Percentiles rank a stretch among this genome's conserved stretches.
These are phyloP conservation scores for Fistulina hepatica DNA, from an alignment of 1,284 basidiomycete species.

Conservation along the genomic window DNA sequence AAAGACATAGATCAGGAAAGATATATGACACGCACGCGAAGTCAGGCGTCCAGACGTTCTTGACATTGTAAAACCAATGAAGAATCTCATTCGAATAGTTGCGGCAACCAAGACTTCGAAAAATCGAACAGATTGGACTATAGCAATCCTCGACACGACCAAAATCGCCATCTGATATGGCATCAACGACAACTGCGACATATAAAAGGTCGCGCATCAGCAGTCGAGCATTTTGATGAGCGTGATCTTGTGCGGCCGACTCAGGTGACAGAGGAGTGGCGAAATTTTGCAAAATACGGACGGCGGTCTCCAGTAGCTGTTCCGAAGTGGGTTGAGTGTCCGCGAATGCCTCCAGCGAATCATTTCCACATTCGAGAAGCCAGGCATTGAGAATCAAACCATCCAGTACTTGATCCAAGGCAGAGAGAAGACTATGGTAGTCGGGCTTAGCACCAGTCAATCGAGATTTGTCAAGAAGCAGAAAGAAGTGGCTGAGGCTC, in stretches of 20 bases:
- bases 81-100: conserved; percentile 19
- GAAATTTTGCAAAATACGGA: conserved; percentile 13
- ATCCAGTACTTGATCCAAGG: conserved; percentile 17
- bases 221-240: conserved; percentile 13
- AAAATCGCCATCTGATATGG: conserved; percentile 18
- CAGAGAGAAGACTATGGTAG: conserved; percentile 19
- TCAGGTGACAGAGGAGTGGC: conserved; percentile 10
- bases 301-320: conserved; percentile 5
- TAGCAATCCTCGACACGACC: conserved; percentile 12
- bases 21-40: conserved; percentile 17
- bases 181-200: conserved; percentile 16
- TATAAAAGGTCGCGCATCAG: conserved; percentile 20
- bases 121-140: conserved; percentile 12
- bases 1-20: conserved; percentile 10
- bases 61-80: conserved; percentile 17
- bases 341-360: conserved; percentile 6
- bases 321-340: neutral
- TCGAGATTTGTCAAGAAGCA: conserved; percentile 16
- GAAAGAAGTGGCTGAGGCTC: conserved; percentile 21
- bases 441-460: conserved; percentile 19
- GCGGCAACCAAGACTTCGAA: conserved; percentile 13
- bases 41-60: conserved; percentile 20
- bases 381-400: conserved; percentile 20
- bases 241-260: conserved; percentile 9
- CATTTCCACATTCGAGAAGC: conserved; percentile 15